These are phyloP conservation scores for Fusarium abutilonis DNA, from an alignment of 2,329 filamentous ascomycete species.

Conservation along the genomic window DNA sequence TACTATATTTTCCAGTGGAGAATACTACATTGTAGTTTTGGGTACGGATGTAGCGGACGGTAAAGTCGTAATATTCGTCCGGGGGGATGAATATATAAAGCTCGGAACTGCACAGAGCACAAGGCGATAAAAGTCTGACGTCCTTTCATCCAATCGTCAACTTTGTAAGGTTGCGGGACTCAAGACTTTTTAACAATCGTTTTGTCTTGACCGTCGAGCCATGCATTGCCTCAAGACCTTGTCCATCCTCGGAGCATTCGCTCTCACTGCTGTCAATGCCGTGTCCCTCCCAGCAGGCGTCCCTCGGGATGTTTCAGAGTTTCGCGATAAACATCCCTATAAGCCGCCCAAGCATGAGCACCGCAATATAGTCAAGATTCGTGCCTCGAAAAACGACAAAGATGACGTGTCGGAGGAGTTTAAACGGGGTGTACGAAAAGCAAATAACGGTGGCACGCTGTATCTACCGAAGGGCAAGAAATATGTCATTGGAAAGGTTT, in stretches of 20 bases:
- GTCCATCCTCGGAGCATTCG: not conserved
- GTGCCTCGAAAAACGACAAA: conserved; percentile 58
- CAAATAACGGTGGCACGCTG: conserved; percentile 68
- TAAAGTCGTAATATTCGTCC: not conserved
- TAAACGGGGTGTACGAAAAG: conserved; percentile 61
- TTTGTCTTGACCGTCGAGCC: not conserved
- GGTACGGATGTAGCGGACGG: not conserved
- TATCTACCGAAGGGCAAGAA: conserved; percentile 63
- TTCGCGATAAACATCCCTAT: conserved; percentile 32
- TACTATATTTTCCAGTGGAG: not conserved
- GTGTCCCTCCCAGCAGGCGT: conserved; percentile 17
- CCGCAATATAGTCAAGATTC: conserved; percentile 29
- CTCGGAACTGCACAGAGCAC: too few relatives aligned
- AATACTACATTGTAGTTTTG: not conserved
- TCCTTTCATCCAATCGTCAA: too few relatives aligned
- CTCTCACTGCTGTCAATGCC: conserved; percentile 1
- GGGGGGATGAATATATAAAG: not conserved
- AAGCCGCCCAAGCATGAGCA: conserved; percentile 9
- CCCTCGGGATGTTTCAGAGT: conserved; percentile 21
- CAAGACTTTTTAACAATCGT: not conserved
- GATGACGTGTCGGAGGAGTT: conserved; percentile 68
- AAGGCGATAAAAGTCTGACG: too few relatives aligned
- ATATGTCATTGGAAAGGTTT: conserved; percentile 67
- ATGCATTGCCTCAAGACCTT: not conserved
- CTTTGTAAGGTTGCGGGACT: too few relatives aligned